A percentile compares a stretch with the other conserved stretches of the same genome.
Conservation (phyloP, 768 basidiomycete species). For the Leucocoprinus birnbaumii region DNA sequence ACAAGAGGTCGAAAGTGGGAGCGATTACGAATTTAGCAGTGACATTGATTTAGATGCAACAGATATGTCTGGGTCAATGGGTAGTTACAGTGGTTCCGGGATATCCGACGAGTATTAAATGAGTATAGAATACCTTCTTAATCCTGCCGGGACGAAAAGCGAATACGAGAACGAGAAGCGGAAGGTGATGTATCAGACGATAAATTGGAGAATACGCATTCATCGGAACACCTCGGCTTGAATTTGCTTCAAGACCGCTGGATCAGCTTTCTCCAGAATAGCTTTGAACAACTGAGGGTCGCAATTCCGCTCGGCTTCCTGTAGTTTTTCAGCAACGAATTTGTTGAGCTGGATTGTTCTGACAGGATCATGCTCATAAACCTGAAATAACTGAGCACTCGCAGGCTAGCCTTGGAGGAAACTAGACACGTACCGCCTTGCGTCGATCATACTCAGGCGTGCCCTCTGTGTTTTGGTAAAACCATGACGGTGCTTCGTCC, state of each 20-base stretch:
- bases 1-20: conserved; percentile 35
- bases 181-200: too few relatives aligned
- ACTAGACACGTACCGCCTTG: conserved; percentile 47
- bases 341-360: conserved; percentile 61
- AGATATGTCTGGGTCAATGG: conserved; percentile 55
- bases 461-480: conserved; percentile 62
- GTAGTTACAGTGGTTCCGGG: conserved; percentile 46
- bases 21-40: conserved; percentile 62
- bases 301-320: conserved; percentile 58
- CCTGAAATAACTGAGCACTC: conserved; percentile 37
- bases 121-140: conserved; percentile 14
- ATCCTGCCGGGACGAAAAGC: background rate
- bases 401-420: conserved; percentile 3
- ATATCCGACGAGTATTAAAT: conserved; percentile 34
- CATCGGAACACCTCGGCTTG: conserved; percentile 42
- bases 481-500: conserved; percentile 51
- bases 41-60: conserved; percentile 44
- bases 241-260: conserved; percentile 71
- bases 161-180: background rate
- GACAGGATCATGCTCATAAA: conserved; percentile 69
- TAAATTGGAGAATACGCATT: too few relatives aligned
- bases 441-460: conserved; percentile 79
- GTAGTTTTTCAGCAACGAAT: conserved; percentile 55
- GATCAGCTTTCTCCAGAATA: conserved; percentile 68
- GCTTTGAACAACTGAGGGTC: conserved; percentile 59